Base-by-base conservation (phyloP, 257 asterid genomes). In the Petunia secreta region DNA sequence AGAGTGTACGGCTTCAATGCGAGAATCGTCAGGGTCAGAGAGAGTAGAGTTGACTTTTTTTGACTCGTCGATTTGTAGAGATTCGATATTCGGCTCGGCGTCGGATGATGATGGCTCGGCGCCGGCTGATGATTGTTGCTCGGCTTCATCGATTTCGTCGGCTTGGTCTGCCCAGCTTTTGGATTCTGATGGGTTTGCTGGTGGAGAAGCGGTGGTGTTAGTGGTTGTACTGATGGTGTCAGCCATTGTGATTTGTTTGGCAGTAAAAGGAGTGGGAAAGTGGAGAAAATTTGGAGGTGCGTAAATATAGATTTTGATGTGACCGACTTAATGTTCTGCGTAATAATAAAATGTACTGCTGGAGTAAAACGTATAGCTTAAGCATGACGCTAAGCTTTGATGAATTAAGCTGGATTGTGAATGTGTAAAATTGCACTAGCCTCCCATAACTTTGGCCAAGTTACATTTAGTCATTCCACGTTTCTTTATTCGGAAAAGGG, bases 81-180 rank as follows among this genome's bases (percentile, higher is more conserved):
- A 43, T 8, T 82, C 80, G 7, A 88, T 41, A 1, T 63, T 66
- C 8, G 60, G 50, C 41, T 77, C 85, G 36, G 81, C 14, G 2
- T 65, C 34, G 1, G 80, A 50, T 8, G 64, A 59, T 59, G 64
- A 14, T 50, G 52, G 48, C 25, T 54, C 78, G 6, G 69, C 80
- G 73, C 44, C 44, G 1, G 78, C 39, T 2, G 82, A 60, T 6
- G 75, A 41, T 11, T 15, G 75, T 38, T 55, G 60, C 13, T 71
- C 82, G 11, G 79, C 81, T 50, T 84, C 80, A 1, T 82, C 91
- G 15, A 80, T 65, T 83, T 80, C 85, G 6, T 88, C 89, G 6
- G 88, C 91, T 34, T 80, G 87, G 62, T 88, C 97, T 0, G 95
- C 95, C 94, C 95, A 92, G 13, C 93, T 82, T 77, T 63, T 84